Evolutionary conservation across 805 yeast genomes (phyloP), one percentile per base, ranked within the genome.

Genomic region (Candida takata): DNA sequence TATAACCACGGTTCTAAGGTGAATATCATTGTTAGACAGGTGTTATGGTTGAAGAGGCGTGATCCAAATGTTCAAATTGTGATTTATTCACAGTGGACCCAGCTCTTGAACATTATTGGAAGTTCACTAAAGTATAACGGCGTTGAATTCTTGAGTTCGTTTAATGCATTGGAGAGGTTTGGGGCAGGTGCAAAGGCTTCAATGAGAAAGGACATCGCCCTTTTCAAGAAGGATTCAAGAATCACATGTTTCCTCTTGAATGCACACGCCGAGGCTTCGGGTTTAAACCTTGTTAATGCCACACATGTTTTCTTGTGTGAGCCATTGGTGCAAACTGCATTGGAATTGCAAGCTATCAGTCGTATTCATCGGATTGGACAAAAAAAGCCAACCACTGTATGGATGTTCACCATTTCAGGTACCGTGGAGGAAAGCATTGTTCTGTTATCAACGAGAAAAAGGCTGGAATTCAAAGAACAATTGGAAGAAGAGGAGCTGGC

Each of bases 341-440:
- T 87, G 32, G 97, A 92, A 48, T 55, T 85, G 12, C 98, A 90
- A 55, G 97, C 97, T 0, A 82, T 88, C 36, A 84, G 94, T 33
- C 71, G 98, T 43, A 77, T 92, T 29, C 95, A 90, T 54, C 65
- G 98, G 43, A 88, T 90, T 52, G 98, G 98, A 0, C 98, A 92
- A 57, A 70, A 68, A 3, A 64, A 69, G 29, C 77, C 74, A 12
- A 92, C 98, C 0, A 81, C 79, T 2, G 95, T 90, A 2, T 92
- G 97, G 96, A 80, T 83, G 74, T 87, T 90, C 62, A 78, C 83
- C 17, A 81, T 88, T 37, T 74, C 72, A 37, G 78, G 80, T 27
- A 77, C 95, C 0, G 95, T 92, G 12, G 98, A 92, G 57, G 95
- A 90, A 53, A 80, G 85, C 30, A 84, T 92, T 31, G 73, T 85